Percentiles rank a stretch among this genome's conserved stretches.
Evolutionary conservation across 2,329 filamentous ascomycete genomes (phyloP).

Genomic region (Elsinoe australis): DNA sequence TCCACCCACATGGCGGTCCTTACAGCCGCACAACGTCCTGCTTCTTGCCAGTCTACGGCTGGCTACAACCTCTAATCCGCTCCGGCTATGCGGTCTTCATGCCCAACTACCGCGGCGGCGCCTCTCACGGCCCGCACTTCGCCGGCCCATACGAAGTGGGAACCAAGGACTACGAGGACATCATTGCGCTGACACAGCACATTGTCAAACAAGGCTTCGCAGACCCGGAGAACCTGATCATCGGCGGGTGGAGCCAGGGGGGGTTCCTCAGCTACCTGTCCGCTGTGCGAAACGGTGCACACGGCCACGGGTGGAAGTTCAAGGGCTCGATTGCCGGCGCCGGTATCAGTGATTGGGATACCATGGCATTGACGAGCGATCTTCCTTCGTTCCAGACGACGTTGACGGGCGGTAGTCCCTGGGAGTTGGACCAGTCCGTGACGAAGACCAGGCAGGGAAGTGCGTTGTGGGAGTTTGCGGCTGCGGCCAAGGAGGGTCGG

Average conservation of each 20-base stretch:
- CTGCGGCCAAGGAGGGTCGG: constrained; percentile 21
- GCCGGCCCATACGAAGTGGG: constrained; percentile 29
- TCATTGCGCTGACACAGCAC: constrained; percentile 31
- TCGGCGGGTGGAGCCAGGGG: constrained; percentile 36
- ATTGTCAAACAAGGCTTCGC: constrained; percentile 31
- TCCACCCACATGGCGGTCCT: constrained; percentile 35
- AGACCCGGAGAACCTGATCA: constrained; percentile 29
- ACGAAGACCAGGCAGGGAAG: constrained; percentile 22
- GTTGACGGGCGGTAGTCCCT: constrained; percentile 25
- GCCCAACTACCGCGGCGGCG: constrained; percentile 36
- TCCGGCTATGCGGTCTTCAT: constrained; percentile 35
- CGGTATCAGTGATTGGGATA: constrained; percentile 34
- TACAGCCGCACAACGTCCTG: constrained; percentile 25
- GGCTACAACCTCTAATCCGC: constrained; percentile 30
- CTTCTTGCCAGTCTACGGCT: constrained; percentile 29
- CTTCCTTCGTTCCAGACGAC: constrained; percentile 25
- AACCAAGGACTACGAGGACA: constrained; percentile 33
- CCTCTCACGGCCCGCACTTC: constrained; percentile 30
- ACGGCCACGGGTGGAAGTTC: constrained; percentile 33
- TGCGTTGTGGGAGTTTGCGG: constrained; percentile 29
- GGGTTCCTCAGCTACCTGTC: constrained; percentile 35
- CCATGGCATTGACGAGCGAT: constrained; percentile 31
- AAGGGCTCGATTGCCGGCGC: constrained; percentile 32
- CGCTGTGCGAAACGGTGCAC: constrained; percentile 32
- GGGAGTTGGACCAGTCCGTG: constrained; percentile 23